Conservation (phyloP, 1,284 basidiomycete genomes). For the Pyrrhoderma noxium region DNA sequence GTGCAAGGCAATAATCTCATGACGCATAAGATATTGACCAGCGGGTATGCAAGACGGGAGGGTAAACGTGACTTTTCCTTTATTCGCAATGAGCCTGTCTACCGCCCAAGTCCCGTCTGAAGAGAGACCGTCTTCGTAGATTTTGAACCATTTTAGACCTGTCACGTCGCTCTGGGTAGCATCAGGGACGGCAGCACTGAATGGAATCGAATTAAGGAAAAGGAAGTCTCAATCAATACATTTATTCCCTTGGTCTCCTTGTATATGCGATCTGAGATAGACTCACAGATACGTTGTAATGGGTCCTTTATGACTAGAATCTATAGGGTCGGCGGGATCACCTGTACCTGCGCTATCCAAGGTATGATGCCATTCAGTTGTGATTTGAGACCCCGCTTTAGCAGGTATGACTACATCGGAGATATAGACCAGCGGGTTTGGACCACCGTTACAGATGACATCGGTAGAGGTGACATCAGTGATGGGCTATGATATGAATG, state of each 20-base stretch:
- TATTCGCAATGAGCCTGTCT: conserved; percentile 36
- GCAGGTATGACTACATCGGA: conserved; percentile 15
- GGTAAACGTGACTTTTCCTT: conserved; percentile 36
- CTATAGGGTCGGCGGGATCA: conserved; percentile 20
- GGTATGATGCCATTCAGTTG: conserved; percentile 19
- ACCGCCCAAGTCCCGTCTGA: conserved; percentile 29
- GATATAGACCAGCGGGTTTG: conserved; percentile 18
- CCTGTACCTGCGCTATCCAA: conserved; percentile 13
- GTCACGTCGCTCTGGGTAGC: conserved; percentile 30
- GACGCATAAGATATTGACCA: conserved; percentile 33
- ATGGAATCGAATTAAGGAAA: background rate
- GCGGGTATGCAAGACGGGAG: conserved; percentile 31
- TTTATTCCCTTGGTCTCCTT: too few relatives aligned
- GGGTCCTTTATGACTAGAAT: conserved; percentile 21
- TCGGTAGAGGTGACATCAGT: conserved; percentile 21
- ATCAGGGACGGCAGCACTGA: conserved; percentile 10
- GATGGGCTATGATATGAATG: conserved; percentile 14
- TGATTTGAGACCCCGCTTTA: conserved; percentile 15
- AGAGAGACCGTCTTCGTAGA: conserved; percentile 28
- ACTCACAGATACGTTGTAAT: conserved; percentile 14
- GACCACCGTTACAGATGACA: conserved; percentile 22
- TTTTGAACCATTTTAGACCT: conserved; percentile 51
- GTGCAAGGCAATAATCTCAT: conserved; percentile 24
- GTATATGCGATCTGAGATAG: too few relatives aligned
- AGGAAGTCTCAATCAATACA: background rate